A percentile compares a stretch with the other conserved stretches of the same genome.
phyloP scores from a whole-genome alignment of 2,329 filamentous ascomycete genomes.

The Exutisphaerella laricina region DNA sequence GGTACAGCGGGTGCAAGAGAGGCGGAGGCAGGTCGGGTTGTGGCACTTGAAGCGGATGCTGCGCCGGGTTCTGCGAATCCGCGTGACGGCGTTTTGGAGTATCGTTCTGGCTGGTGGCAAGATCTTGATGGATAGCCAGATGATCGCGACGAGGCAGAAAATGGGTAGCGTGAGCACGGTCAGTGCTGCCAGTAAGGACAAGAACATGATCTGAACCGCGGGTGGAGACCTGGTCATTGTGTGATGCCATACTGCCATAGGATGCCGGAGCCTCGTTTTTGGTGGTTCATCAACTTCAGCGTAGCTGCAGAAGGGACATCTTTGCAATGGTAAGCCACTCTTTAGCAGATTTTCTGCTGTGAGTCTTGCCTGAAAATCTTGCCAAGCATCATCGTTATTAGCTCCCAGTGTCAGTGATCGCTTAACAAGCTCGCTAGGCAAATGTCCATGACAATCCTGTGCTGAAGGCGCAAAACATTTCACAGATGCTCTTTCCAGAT shows the following conservation, averaged over 20 bases:
- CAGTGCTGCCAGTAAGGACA: slow-evolving; percentile 27
- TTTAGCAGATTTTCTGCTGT: slow-evolving; percentile 70
- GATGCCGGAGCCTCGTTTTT: slow-evolving; percentile 16
- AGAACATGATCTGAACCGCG: slow-evolving; percentile 45
- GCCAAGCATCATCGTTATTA: slow-evolving; percentile 65
- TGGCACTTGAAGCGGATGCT: slow-evolving; percentile 74
- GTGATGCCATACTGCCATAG: slow-evolving; percentile 22
- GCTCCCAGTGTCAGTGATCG: slow-evolving; percentile 66
- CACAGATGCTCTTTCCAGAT: slow-evolving; percentile 66
- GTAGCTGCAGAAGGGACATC: slow-evolving; percentile 87
- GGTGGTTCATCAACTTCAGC: slow-evolving; percentile 67
- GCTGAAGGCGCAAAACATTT: slow-evolving; percentile 73
- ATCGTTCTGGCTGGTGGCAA: slow-evolving; percentile 11
- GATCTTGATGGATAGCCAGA: slow-evolving; percentile 14
- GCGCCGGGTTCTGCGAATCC: slow-evolving; percentile 64
- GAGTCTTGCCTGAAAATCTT: slow-evolving; percentile 71
- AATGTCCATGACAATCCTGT: slow-evolving; percentile 62
- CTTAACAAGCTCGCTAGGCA: slow-evolving; percentile 63
- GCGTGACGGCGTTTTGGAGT: slow-evolving; percentile 45
- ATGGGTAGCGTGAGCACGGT: slow-evolving; percentile 43
- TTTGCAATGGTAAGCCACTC: slow-evolving; percentile 67
- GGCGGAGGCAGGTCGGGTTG: slow-evolving; percentile 59
- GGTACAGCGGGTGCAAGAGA: slow-evolving; percentile 75
- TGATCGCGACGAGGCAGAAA: slow-evolving; percentile 44
- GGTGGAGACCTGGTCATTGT: slow-evolving; percentile 30